Percentiles rank a stretch among this genome's conserved stretches.
These are phyloP conservation scores for Pseudogymnoascus sp. DNA, from an alignment of 2,329 filamentous ascomycete species.

Conservation along the genomic window DNA sequence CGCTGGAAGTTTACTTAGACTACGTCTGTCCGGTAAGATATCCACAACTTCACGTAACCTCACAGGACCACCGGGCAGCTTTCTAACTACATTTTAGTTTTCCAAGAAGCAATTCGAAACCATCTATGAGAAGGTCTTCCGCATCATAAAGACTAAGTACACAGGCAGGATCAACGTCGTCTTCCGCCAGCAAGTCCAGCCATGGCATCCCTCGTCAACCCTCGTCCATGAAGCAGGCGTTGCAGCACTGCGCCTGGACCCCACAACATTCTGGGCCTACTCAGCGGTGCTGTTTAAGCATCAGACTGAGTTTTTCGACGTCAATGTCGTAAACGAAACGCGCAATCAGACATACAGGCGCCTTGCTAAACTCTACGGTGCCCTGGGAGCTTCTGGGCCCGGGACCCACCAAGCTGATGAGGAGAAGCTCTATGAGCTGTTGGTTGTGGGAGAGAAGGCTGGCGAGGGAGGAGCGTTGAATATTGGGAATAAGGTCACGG, in stretches of 20 bases:
- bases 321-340: conserved; percentile 71
- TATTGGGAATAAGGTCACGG: conserved; percentile 70
- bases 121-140: conserved; percentile 57
- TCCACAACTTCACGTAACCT: neutral
- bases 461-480: conserved; percentile 64
- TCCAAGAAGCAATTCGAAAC: conserved; percentile 65
- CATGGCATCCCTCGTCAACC: conserved; percentile 86
- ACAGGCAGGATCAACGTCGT: conserved; percentile 59
- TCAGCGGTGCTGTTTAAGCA: conserved; percentile 55
- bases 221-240: conserved; percentile 75
- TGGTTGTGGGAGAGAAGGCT: conserved; percentile 62
- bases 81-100: conserved; percentile 42
- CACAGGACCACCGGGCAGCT: neutral
- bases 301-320: conserved; percentile 78
- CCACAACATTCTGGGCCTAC: conserved; percentile 71
- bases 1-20: conserved; percentile 66
- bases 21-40: conserved; percentile 67
- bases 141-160: conserved; percentile 55
- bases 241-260: conserved; percentile 65
- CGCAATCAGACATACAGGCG: conserved; percentile 77
- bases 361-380: conserved; percentile 61
- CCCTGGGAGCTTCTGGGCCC: conserved; percentile 40
- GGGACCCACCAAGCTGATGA: conserved; percentile 45
- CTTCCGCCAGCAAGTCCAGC: conserved; percentile 87
- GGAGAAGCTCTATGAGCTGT: conserved; percentile 57